Evolutionary conservation across 2,329 filamentous ascomycete species (phyloP), one percentile per base, ranked within the genome.

Genomic region (Sporothrix variecibatus): DNA sequence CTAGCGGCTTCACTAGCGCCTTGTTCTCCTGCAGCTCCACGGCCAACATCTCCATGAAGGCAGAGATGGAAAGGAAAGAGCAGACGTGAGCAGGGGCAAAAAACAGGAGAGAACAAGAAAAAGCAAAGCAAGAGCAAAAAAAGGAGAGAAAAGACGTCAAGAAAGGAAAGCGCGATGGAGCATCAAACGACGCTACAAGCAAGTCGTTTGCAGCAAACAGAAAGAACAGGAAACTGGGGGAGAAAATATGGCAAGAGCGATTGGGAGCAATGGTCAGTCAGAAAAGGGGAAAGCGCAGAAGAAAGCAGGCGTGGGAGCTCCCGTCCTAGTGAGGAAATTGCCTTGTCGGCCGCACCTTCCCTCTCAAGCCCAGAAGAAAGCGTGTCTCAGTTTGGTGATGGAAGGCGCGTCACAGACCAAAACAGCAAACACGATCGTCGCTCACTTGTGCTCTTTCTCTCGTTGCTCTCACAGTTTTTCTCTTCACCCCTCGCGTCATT

Each of bases 321-420:
- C 62, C 60, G 60, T 53, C 49, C 46, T 72, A 31, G 49, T 28
- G 31, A 67, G 62, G 49, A 68, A 72, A 72, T 65, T 65, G 71
- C 58, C 69, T 62, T 26, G n/a, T 53, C 43, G 69, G 69, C 69
- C 69, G 53, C 56, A n/a, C 69, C 68, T 58, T 71, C 68, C 67
- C 49, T 56, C 49, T 20, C 28, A 69, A 26, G 26, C 43, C 31
- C 67, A 28, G n/a, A 67, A 46, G 23, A 51, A 53, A 38, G 51
- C 31, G 49, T 72, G 70, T 72, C 70, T 72, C 70, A 65, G 70
- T 72, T 72, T 28, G 34, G 53, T 71, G 69, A 71, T 62, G 23
- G 51, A 2, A 34, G 38, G 46, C 68, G 68, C 68, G 68, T 71
- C 68, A 26, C 68, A 71, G 53, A 71, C 38, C 69, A 71, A 46